phyloP scores from a whole-genome alignment of 1,284 basidiomycete genomes.

The Chalciporus sp. region DNA sequence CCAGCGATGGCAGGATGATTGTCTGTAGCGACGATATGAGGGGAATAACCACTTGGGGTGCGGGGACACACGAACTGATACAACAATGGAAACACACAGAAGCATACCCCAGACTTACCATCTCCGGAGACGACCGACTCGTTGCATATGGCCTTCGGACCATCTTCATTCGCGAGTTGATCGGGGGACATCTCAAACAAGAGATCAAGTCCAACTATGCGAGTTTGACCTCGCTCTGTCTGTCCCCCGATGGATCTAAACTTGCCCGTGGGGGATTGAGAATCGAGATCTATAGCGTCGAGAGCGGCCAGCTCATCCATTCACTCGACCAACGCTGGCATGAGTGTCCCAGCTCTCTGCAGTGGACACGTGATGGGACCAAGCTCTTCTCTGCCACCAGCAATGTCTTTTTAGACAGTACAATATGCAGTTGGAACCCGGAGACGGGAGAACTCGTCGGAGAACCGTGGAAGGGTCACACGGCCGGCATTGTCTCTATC shows the following conservation, averaged over 20 bases:
- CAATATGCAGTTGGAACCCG: slow-evolving; percentile 16
- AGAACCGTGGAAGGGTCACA: slow-evolving; percentile 11
- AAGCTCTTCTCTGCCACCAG: not conserved
- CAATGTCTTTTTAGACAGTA: not conserved
- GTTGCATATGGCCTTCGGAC: not conserved
- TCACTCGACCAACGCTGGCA: not conserved
- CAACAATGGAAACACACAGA: not conserved
- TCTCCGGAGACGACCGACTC: slow-evolving; percentile 9
- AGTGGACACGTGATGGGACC: not conserved
- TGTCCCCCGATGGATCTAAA: slow-evolving; percentile 10
- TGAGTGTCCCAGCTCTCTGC: not conserved
- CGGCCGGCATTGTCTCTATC: not conserved
- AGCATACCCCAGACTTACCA: not conserved
- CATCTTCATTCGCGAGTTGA: not conserved
- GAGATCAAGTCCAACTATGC: too few relatives aligned
- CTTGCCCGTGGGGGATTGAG: not conserved
- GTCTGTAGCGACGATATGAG: not conserved
- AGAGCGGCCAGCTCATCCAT: not conserved
- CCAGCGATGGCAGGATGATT: slow-evolving; percentile 1
- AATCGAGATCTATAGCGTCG: slow-evolving; percentile 5
- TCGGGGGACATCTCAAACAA: not conserved
- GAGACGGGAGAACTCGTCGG: slow-evolving; percentile 2
- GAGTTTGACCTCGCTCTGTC: not conserved
- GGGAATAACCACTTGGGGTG: slow-evolving; percentile 1
- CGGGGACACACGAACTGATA: not conserved